A percentile compares a stretch with the other conserved stretches of the same genome.
phyloP scores from a whole-genome alignment of 169 alveolate species.

The Eimeria praecox region DNA sequence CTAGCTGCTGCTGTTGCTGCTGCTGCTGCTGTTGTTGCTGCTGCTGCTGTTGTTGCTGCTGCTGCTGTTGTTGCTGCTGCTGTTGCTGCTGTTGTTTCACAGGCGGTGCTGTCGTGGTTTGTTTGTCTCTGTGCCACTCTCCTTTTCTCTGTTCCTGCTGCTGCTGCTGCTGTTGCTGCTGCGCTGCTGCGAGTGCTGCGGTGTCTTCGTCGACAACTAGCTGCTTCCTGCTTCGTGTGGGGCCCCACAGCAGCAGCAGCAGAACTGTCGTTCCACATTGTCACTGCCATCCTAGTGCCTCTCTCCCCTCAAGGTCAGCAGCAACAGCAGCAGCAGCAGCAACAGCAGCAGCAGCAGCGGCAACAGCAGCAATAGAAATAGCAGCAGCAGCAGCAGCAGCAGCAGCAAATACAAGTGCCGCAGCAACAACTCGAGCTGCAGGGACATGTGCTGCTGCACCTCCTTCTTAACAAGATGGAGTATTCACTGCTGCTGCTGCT shows the following conservation, averaged over 20 bases:
- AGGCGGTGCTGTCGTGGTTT: conserved; percentile 43
- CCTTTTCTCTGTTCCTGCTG: conserved; percentile 22
- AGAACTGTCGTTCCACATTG: background rate
- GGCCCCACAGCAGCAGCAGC: conserved; percentile 38
- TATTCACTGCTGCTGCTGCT: background rate
- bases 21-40: conserved; percentile 17
- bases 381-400: background rate
- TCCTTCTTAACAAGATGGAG: background rate
- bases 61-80: conserved; percentile 30
- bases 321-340: conserved; percentile 49
- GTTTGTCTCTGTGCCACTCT: conserved; percentile 1
- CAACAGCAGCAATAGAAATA: background rate
- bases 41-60: conserved; percentile 22
- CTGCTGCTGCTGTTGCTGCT: conserved; percentile 48
- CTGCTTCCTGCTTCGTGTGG: background rate
- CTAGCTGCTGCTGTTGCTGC: background rate
- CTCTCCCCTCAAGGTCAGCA: conserved; percentile 53
- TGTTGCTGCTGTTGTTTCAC: background rate
- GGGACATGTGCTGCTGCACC: no score
- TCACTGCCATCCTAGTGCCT: conserved; percentile 9
- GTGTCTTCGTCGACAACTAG: conserved; percentile 14
- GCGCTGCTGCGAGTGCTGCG: conserved; percentile 73
- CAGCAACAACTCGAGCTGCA: background rate
- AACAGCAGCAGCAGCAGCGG: conserved; percentile 23
- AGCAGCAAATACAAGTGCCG: background rate